Base-by-base conservation (phyloP, 1,139 yeast genomes). In the Chernovozyma aurita region DNA sequence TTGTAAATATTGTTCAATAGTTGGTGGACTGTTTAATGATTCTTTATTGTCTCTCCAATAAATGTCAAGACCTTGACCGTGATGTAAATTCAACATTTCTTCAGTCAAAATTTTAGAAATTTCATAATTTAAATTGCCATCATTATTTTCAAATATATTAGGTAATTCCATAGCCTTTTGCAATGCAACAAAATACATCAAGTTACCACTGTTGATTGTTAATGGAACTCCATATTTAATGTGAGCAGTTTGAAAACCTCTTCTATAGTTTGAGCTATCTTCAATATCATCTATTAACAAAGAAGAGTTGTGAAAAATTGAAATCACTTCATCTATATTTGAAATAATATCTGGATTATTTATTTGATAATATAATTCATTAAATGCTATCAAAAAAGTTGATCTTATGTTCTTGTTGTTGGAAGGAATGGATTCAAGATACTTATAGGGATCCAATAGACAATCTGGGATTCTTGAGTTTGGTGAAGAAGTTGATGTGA, bases 61-160 rank as follows among this genome's bases (percentile, higher is more conserved):
- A 17, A 88, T 70, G 48, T 88, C 97, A 40, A 83, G 61, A 0
- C 95, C 95, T 61, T 88, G 97, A 2, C 97, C 97, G 33, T 84
- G 70, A 54, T 88, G 97, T 40, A 90, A 61, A 47, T 83, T 80
- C 35, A 85, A 58, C 77, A 88, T 69, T 49, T 88, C 96, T 38
- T 82, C 84, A 40, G 75, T 65, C 42, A 79, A 69, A 1, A 78
- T 65, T 18, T 53, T 46, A 31, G 65, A 56, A 3, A 65, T 59
- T 15, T 14, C 20, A 4, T 21, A 30, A 4, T 14, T 18, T 14
- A 30, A 14, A 11, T 21, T 7, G 4, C 6, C 7, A 14, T 30
- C 33, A 22, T 24, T 30, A 29, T 24, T 30, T 6, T 29, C 24
- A 33, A 41, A 49, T 22, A 45, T 31, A n/a, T 36, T 24, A 1